Base-by-base conservation (phyloP, 192 early-diverging fungal genomes). In the Mortierella antarctica region DNA sequence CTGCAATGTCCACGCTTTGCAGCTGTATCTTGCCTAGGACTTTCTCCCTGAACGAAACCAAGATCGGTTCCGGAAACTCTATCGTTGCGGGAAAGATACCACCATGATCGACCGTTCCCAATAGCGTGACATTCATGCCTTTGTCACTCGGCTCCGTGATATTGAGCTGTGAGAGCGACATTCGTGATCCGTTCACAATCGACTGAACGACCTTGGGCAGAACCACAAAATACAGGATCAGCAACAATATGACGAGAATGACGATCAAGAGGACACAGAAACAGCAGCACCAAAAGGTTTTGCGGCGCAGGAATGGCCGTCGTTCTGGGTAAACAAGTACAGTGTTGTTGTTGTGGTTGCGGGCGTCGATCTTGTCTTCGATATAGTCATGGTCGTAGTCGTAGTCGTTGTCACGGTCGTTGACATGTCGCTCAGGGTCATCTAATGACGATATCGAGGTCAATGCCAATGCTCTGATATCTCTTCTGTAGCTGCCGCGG, bases 171-270 rank as follows among this genome's bases (percentile, higher is more conserved):
- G 66, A 45, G 14, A 88, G 50, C 4, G 46, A 20, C 11, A 88
- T 62, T 8, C 40, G n/a, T 11, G 85, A 62, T 6, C 70, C 45
- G 39, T 88, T 85, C 48, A 88, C 72, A 20, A 70, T 60, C 1
- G 45, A 63, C 64, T 86, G 83, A 41, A 82, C 82, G 52, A 87
- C 69, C 31, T 60, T 66, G 5, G 87, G 87, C 48, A 88, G 82
- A 47, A 75, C 49, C 11, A 87, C 84, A 50, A 87, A 85, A 56
- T 80, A 41, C 18, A 77, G 56, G 9, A 87, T 50, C 47, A 63
- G 67, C 11, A 82, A 62, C 17, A 85, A 45, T 31, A 31, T 31
- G 31, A 31, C 31, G 31, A 31, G 31, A 31, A 31, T 31, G 48
- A 84, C 70, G 64, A 76, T 46, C 17, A 84, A 18, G 21, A 83